Evolutionary conservation across 192 early-diverging fungal species (phyloP), one percentile per base, ranked within the genome.

Genomic region (Coemansia sp.): DNA sequence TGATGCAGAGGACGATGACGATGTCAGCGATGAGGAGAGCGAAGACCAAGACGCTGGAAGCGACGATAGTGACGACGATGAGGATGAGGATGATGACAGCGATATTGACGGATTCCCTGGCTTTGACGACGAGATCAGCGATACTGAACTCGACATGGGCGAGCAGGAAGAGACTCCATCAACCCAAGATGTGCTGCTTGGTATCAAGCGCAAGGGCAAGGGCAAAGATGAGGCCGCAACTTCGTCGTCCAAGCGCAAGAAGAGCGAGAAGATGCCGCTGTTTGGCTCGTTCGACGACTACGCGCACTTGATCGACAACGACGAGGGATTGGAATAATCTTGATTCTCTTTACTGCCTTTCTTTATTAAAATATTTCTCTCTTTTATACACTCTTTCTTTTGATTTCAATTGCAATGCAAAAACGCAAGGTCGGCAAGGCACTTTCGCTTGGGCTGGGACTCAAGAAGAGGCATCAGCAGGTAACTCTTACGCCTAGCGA

Each of bases 271-370:
- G 65, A 52, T 90, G 64, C 90, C 90, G n/a, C 81, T 87, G 47
- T 89, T 91, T 71, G 90, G 84, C 23, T 87, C 88, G n/a, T 86
- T 86, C 70, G 90, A 91, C 60, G 90, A 91, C 57, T 91, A 91
- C 77, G 89, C 88, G 2, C 72, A 76, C 26, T 62, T 85, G 42
- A 77, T 85, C 47, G 78, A 85, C 38, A 74, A 72, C 39, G 67
- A 77, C 58, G 78, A 85, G 3, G 77, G 77, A 0, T 40, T 83
- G 8, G 73, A 74, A 17, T 78, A 68, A 64, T 62, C 47, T 64
- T 17, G 0, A 63, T 7, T 4, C 26, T 55, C 32, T 66, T 67
- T 55, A 46, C 32, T 47, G 30, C 4, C 23, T 23, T 23, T 23
- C 11, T 13, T 37, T 23, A 33, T 21, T 26, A 11, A 58, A 42